phyloP scores from a whole-genome alignment of 1,284 basidiomycete species.

The Tetrapyrgos nigripes region DNA sequence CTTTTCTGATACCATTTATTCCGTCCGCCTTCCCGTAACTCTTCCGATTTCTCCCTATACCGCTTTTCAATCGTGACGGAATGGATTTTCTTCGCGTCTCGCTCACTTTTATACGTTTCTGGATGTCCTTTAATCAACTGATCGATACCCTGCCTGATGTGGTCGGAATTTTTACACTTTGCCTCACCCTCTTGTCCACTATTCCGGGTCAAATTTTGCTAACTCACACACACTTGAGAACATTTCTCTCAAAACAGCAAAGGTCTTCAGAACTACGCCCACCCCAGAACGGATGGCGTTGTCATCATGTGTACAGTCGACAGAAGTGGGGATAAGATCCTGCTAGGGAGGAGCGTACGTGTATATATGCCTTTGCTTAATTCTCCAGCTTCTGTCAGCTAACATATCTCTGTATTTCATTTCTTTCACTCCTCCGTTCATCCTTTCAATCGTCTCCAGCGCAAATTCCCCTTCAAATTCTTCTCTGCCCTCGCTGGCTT shows the following conservation, averaged over 20 bases:
- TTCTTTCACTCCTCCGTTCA: conserved; percentile 1
- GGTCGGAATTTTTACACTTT: no score
- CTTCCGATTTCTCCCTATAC: no score
- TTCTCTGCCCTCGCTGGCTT: conserved; percentile 93
- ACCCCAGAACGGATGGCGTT: conserved; percentile 89
- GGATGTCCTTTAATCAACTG: no score
- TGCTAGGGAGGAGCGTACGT: conserved; percentile 87
- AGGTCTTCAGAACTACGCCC: conserved; percentile 88
- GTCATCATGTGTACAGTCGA: conserved; percentile 93
- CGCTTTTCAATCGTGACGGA: no score
- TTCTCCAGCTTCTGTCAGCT: background rate
- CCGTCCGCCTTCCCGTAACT: no score
- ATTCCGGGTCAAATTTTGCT: no score
- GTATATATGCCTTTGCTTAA: background rate
- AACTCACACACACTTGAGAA: background rate
- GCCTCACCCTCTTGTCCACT: conserved; percentile 12
- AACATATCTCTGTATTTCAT: background rate
- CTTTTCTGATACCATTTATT: no score
- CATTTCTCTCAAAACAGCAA: conserved; percentile 52
- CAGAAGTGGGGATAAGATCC: conserved; percentile 78
- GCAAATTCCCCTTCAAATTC: conserved; percentile 71
- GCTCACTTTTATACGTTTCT: no score
- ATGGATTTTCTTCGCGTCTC: no score
- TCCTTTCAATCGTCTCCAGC: conserved; percentile 43
- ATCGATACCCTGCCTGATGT: no score